Conservation (phyloP, 441 rosid species). For the Erodium moschatum region DNA sequence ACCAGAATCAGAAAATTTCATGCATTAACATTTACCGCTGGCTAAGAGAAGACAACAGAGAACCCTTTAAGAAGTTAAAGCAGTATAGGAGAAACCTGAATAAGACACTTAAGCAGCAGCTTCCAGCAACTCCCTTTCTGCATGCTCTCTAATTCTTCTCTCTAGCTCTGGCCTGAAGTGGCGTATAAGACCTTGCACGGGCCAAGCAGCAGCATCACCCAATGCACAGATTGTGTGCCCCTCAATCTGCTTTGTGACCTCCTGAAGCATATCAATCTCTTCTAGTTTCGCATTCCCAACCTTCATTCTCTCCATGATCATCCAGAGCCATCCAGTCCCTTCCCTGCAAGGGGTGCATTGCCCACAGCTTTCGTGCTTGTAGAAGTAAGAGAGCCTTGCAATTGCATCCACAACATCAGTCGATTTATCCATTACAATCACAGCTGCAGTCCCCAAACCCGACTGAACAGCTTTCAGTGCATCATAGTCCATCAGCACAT, state of each 20-base stretch:
- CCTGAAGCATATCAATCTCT: constrained; percentile 99
- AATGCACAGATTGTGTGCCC: constrained; percentile 98
- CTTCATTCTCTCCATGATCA: constrained; percentile 97
- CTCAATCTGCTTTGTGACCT: constrained; percentile 96
- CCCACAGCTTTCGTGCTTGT: constrained; percentile 98
- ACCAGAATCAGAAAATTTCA: neutral
- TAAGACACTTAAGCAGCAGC: constrained; percentile 64
- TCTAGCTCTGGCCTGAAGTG: constrained; percentile 98
- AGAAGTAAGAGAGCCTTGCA: constrained; percentile 96
- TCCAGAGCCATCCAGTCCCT: constrained; percentile 99
- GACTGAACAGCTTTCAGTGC: constrained; percentile 96
- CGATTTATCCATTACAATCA: constrained; percentile 96
- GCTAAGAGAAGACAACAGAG: neutral
- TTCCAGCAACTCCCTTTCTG: constrained; percentile 81
- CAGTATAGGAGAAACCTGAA: constrained; percentile 36
- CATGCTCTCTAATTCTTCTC: constrained; percentile 86
- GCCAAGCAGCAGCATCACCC: constrained; percentile 99
- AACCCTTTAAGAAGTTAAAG: neutral
- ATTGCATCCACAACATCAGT: constrained; percentile 98
- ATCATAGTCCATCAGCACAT: constrained; percentile 93
- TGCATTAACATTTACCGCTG: neutral
- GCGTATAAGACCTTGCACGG: constrained; percentile 93
- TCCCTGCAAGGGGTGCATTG: constrained; percentile 99
- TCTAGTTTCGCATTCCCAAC: constrained; percentile 92
- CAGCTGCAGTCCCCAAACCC: constrained; percentile 94